Conservation (phyloP, 116 monocot genomes). For the Trichopus zeylanicus region DNA sequence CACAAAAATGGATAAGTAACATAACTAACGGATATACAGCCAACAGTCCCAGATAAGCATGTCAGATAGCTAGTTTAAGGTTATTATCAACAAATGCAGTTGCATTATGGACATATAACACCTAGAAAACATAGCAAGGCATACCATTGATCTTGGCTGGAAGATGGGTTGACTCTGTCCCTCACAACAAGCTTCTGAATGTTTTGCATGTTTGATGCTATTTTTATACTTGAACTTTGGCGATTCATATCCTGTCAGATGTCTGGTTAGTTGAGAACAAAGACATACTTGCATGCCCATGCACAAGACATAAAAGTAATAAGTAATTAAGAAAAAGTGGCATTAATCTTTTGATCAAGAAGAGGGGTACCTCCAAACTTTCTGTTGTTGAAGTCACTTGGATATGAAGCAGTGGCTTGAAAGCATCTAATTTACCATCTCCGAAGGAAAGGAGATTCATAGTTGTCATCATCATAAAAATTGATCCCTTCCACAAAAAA, state of each 20-base stretch:
- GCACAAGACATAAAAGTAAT: not conserved
- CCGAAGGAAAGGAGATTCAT: slow-evolving; percentile 38
- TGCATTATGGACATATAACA: not conserved
- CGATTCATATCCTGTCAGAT: slow-evolving; percentile 7
- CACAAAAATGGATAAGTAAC: too few relatives aligned
- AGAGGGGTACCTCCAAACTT: slow-evolving; percentile 18
- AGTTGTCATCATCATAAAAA: slow-evolving; percentile 43
- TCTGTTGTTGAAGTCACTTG: not conserved
- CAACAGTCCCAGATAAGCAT: not conserved
- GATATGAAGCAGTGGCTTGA: slow-evolving; percentile 4
- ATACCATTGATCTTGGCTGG: slow-evolving; percentile 16
- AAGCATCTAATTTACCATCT: slow-evolving; percentile 29
- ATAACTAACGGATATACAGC: too few relatives aligned
- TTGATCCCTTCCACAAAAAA: slow-evolving; percentile 45
- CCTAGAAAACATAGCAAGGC: not conserved
- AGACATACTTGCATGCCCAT: not conserved
- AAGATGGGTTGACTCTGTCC: slow-evolving; percentile 5
- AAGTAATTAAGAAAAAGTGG: not conserved
- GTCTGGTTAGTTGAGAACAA: not conserved
- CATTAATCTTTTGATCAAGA: too few relatives aligned
- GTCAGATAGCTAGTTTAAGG: not conserved
- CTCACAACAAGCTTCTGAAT: slow-evolving; percentile 17
- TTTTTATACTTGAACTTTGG: slow-evolving; percentile 22
- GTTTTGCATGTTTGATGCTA: slow-evolving; percentile 37
- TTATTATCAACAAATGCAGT: not conserved